Conservation (phyloP, 805 yeast species). For the Schizosaccharomyces cryophilus region DNA sequence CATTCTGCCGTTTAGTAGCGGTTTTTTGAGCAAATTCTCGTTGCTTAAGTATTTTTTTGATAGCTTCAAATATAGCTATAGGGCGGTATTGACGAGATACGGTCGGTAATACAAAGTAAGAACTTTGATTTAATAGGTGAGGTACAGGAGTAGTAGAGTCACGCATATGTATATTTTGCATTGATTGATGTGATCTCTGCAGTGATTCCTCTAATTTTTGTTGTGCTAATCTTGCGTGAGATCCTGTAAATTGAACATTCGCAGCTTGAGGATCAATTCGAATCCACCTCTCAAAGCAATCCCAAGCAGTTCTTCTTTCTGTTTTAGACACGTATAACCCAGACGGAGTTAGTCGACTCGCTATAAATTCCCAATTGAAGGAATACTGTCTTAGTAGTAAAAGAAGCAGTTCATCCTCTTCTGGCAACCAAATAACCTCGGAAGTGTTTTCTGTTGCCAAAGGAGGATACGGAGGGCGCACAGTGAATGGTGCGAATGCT, state of each 20-base stretch:
- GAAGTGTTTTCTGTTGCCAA: background rate
- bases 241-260: slow-evolving; percentile 30
- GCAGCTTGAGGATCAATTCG: slow-evolving; percentile 68
- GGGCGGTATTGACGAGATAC: slow-evolving; percentile 80
- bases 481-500: background rate
- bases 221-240: slow-evolving; percentile 2
- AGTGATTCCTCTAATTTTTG: slow-evolving; percentile 27
- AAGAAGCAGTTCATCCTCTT: slow-evolving; percentile 62
- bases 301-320: slow-evolving; percentile 96
- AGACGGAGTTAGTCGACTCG: slow-evolving; percentile 51
- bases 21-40: slow-evolving; percentile 56
- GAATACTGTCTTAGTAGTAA: slow-evolving; percentile 64
- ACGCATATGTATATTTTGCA: slow-evolving; percentile 20
- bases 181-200: slow-evolving; percentile 65
- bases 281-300: slow-evolving; percentile 86
- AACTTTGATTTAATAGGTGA: slow-evolving; percentile 80
- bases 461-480: background rate
- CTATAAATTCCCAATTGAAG: slow-evolving; percentile 80
- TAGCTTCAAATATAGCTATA: slow-evolving; percentile 94
- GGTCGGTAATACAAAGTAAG: slow-evolving; percentile 60
- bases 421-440: slow-evolving; percentile 69
- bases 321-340: slow-evolving; percentile 42
- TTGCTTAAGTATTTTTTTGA: slow-evolving; percentile 70
- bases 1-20: background rate
- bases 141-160: slow-evolving; percentile 15